Evolutionary conservation across 2,329 filamentous ascomycete genomes (phyloP).

Genomic region (Fusarium pilosicola): DNA sequence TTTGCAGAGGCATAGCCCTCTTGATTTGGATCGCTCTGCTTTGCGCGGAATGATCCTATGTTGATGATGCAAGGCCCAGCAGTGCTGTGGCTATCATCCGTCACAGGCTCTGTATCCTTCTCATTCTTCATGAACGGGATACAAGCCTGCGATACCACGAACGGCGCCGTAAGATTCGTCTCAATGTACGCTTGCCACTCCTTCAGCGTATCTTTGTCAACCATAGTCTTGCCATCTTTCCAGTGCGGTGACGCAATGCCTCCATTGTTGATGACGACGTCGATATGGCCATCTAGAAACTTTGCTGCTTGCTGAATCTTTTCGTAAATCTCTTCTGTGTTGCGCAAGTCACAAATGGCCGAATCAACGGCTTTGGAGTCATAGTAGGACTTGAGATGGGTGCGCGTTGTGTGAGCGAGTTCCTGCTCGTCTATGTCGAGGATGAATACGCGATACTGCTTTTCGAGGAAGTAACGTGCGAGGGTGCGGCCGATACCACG

Average conservation of each 20-base stretch:
- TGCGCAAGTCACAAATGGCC: background rate
- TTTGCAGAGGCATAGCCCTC: constrained; percentile 12
- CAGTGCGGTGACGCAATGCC: constrained; percentile 15
- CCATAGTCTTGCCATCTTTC: constrained; percentile 12
- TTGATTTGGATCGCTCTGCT: constrained; percentile 16
- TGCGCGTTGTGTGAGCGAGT: constrained; percentile 1
- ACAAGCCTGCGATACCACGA: constrained; percentile 12
- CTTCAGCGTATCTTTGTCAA: background rate
- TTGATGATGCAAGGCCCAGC: constrained; percentile 19
- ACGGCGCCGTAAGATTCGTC: constrained; percentile 6
- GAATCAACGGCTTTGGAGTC: background rate
- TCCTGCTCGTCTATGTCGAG: constrained; percentile 17
- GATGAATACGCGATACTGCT: constrained; percentile 4
- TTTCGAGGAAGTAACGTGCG: constrained; percentile 5
- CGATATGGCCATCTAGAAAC: background rate
- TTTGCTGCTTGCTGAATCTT: constrained; percentile 12
- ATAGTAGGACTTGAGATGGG: constrained; percentile 8
- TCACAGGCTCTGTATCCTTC: background rate
- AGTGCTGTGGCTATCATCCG: constrained; percentile 3
- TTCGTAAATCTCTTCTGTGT: background rate
- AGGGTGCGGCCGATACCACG: constrained; percentile 6
- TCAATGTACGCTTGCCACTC: constrained; percentile 10
- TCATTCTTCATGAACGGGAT: constrained; percentile 17
- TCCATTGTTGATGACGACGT: constrained; percentile 16
- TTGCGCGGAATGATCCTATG: constrained; percentile 8